Conservation (phyloP, 495 filamentous ascomycete genomes). For the Chaetomium cochliodes region DNA sequence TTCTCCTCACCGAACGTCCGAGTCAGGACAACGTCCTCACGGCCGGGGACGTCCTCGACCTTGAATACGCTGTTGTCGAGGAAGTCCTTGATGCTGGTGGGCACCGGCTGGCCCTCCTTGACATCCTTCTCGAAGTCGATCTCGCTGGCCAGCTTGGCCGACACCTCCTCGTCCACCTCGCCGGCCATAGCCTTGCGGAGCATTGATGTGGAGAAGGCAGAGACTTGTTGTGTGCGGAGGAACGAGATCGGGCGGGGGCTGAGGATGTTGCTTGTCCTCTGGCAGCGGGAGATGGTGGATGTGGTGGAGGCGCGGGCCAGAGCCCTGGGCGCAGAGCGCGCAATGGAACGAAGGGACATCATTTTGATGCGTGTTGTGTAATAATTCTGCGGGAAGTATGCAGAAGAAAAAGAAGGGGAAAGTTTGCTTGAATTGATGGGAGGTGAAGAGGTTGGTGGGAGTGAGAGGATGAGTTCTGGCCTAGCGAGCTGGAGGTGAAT, state of each 20-base stretch:
- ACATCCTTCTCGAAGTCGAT: slow-evolving; percentile 61
- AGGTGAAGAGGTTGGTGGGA: slow-evolving; percentile 7
- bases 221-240: slow-evolving; percentile 55
- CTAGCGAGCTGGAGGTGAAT: not conserved
- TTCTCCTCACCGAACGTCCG: slow-evolving; percentile 85
- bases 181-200: slow-evolving; percentile 48
- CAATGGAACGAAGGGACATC: slow-evolving; percentile 70
- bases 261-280: slow-evolving; percentile 36
- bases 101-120: slow-evolving; percentile 58
- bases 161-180: slow-evolving; percentile 69
- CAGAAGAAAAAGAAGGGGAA: slow-evolving; percentile 8
- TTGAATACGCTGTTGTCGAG: slow-evolving; percentile 68
- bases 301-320: slow-evolving; percentile 60
- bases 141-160: slow-evolving; percentile 75
- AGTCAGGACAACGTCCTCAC: slow-evolving; percentile 82
- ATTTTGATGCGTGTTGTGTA: slow-evolving; percentile 50
- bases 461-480: not conserved
- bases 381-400: slow-evolving; percentile 1
- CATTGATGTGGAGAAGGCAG: slow-evolving; percentile 72
- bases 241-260: slow-evolving; percentile 32
- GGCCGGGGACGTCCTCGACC: slow-evolving; percentile 73
- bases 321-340: slow-evolving; percentile 69
- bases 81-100: slow-evolving; percentile 67
- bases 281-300: slow-evolving; percentile 52
- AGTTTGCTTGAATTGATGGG: slow-evolving; percentile 13